Evolutionary conservation across 2,329 filamentous ascomycete genomes (phyloP).

Genomic region (Alternaria sp.): DNA sequence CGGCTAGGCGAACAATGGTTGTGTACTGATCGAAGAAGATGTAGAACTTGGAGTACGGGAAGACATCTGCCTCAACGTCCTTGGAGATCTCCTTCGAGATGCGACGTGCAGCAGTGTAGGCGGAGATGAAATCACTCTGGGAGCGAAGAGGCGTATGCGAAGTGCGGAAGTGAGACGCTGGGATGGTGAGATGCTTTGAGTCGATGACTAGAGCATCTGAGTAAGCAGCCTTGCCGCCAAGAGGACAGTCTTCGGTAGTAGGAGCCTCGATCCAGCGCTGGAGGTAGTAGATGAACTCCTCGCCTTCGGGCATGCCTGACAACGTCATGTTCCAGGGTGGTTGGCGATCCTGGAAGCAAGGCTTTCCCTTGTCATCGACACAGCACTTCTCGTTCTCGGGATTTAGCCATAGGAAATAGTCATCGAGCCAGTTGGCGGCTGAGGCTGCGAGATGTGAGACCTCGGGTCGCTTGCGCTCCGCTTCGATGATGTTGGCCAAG

Average conservation of each 20-base stretch:
- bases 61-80: constrained; percentile 79
- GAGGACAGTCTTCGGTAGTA: constrained; percentile 82
- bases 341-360: constrained; percentile 80
- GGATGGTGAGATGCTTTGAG: constrained; percentile 69
- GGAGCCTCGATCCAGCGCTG: constrained; percentile 82
- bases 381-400: constrained; percentile 74
- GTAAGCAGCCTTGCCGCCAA: constrained; percentile 89
- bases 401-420: constrained; percentile 97
- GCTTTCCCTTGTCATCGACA: constrained; percentile 67
- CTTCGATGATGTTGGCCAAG: constrained; percentile 87
- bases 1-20: constrained; percentile 81
- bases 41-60: constrained; percentile 97
- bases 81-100: constrained; percentile 79
- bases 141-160: constrained; percentile 85
- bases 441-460: constrained; percentile 88
- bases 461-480: constrained; percentile 88
- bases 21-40: constrained; percentile 99
- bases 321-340: constrained; percentile 91
- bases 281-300: constrained; percentile 89
- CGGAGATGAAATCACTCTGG: constrained; percentile 90
- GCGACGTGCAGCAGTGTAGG: constrained; percentile 86
- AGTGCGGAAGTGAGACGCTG: constrained; percentile 90
- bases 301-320: constrained; percentile 87
- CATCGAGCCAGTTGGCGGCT: constrained; percentile 94
- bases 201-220: constrained; percentile 84